Conservation (phyloP, 352 stramenopile species). For the Hyaloperonospora brassicae region DNA sequence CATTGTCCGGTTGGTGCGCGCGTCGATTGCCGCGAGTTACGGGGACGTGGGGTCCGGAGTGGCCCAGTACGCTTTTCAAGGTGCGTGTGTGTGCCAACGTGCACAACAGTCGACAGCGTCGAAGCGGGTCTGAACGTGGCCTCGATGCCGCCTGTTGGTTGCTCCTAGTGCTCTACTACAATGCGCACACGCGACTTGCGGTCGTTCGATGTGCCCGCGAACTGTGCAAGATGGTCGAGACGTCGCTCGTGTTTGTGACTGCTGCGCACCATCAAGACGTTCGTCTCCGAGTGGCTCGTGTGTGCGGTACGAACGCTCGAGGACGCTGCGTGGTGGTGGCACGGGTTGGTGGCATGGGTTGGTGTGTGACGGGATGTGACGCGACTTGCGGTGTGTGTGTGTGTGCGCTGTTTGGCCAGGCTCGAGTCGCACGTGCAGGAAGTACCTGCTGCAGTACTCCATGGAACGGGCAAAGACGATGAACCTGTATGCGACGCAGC, state of each 20-base stretch:
- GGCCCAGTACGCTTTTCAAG: constrained; percentile 75
- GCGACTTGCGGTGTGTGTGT: background rate
- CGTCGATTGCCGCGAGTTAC: constrained; percentile 60
- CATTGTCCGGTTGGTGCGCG: constrained; percentile 42
- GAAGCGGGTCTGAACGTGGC: constrained; percentile 2
- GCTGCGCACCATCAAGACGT: constrained; percentile 52
- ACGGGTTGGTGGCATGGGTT: background rate
- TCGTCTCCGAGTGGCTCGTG: constrained; percentile 48
- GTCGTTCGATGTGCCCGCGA: constrained; percentile 60
- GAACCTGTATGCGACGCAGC: constrained; percentile 30
- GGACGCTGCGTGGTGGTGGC: background rate
- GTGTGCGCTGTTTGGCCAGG: constrained; percentile 21
- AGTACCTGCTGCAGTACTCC: constrained; percentile 45
- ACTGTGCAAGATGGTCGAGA: constrained; percentile 66
- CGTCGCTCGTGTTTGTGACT: constrained; percentile 66
- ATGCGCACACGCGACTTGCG: constrained; percentile 39
- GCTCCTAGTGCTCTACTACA: constrained; percentile 54
- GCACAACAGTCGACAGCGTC: background rate
- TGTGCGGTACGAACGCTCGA: constrained; percentile 44
- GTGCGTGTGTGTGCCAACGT: constrained; percentile 14
- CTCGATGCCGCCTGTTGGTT: too few species aligned
- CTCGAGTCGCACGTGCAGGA: constrained; percentile 43
- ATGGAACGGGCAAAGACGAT: constrained; percentile 39
- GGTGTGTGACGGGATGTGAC: background rate
- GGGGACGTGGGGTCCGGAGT: constrained; percentile 59